phyloP scores from a whole-genome alignment of 2,329 filamentous ascomycete species.

The Endocalyx cinctus region DNA sequence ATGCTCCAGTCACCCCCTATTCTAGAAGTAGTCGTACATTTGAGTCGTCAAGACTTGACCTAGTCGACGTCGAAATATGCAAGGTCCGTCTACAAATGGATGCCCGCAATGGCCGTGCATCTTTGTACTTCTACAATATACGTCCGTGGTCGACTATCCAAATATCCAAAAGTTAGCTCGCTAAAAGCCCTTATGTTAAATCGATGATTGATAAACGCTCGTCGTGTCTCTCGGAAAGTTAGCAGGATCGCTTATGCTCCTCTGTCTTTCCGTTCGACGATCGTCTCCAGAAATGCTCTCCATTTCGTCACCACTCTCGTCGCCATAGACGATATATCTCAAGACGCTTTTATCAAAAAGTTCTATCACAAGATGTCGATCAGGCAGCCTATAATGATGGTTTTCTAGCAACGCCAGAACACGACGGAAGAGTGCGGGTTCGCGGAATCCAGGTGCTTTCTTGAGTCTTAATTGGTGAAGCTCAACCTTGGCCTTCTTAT shows the following conservation, averaged over 20 bases:
- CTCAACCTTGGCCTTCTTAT: slow-evolving; percentile 80
- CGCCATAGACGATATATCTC: slow-evolving; percentile 76
- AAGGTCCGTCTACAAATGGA: no score
- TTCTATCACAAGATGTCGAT: slow-evolving; percentile 87
- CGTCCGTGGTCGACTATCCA: no score
- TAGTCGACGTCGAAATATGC: no score
- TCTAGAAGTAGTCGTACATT: no score
- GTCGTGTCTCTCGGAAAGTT: slow-evolving; percentile 20
- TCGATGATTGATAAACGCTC: slow-evolving; percentile 4
- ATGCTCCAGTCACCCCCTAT: no score
- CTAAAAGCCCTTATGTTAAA: not conserved
- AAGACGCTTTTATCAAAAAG: slow-evolving; percentile 90
- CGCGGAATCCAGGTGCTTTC: slow-evolving; percentile 69
- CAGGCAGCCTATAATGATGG: slow-evolving; percentile 82
- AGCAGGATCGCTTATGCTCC: slow-evolving; percentile 41
- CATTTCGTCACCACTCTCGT: slow-evolving; percentile 39
- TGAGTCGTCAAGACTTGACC: no score
- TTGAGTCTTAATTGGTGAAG: slow-evolving; percentile 72
- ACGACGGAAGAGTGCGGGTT: slow-evolving; percentile 75
- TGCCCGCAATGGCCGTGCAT: no score
- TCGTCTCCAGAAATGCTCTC: slow-evolving; percentile 45
- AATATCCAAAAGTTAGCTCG: no score
- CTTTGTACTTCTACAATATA: no score
- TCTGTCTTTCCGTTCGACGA: slow-evolving; percentile 51
- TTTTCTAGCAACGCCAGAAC: slow-evolving; percentile 80